phyloP scores from a whole-genome alignment of 192 early-diverging fungal species.

The Coemansia guatemalensis region DNA sequence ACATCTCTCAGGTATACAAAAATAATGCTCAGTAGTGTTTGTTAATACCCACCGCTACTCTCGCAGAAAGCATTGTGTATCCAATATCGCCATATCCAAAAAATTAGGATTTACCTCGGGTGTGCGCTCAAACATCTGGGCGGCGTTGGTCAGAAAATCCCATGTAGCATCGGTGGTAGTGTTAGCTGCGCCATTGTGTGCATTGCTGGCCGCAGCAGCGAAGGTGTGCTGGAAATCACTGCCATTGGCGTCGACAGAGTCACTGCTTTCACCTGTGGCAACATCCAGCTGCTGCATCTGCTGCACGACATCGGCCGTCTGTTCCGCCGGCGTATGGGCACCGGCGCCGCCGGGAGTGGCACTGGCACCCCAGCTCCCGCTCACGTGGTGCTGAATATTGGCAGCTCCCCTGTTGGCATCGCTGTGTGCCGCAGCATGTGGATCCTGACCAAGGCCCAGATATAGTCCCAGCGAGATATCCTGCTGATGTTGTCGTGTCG shows the following conservation, averaged over 20 bases:
- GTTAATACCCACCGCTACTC: too few relatives aligned
- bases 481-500: background rate
- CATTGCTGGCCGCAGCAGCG: background rate
- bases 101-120: slow-evolving; percentile 20
- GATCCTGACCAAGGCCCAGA: background rate
- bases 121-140: slow-evolving; percentile 43
- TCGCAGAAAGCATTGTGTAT: too few relatives aligned
- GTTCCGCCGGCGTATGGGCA: slow-evolving; percentile 5
- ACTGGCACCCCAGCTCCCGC: background rate
- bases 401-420: too few relatives aligned
- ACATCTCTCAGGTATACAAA: too few relatives aligned
- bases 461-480: background rate
- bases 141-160: slow-evolving; percentile 46
- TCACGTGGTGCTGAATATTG: background rate
- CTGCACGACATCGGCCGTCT: slow-evolving; percentile 22
- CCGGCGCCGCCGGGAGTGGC: background rate
- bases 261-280: background rate
- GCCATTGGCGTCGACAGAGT: background rate
- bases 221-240: too few relatives aligned
- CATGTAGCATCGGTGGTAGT: slow-evolving; percentile 15
- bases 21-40: too few relatives aligned
- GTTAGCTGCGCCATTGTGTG: background rate
- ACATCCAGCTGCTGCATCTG: slow-evolving; percentile 42
- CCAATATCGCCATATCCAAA: too few relatives aligned
- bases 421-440: too few relatives aligned